Evolutionary conservation across 352 stramenopile species (phyloP).

Genomic region (Globisporangium alternatum): DNA sequence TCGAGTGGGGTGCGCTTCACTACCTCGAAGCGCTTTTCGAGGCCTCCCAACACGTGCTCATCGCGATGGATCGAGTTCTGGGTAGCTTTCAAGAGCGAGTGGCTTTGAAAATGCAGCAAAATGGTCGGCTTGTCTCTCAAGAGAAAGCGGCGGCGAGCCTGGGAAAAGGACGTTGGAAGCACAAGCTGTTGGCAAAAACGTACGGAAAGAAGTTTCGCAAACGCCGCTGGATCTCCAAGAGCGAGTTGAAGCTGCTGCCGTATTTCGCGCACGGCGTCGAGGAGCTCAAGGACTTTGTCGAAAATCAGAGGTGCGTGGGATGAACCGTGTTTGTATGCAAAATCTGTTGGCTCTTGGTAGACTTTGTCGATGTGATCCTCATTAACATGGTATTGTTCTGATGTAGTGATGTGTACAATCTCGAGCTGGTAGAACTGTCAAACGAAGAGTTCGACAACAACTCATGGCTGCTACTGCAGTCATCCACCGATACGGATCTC

Average conservation of each 20-base stretch:
- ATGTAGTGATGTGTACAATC: slow-evolving; percentile 16
- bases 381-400: neutral
- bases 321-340: neutral
- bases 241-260: slow-evolving; percentile 55
- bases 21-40: slow-evolving; percentile 51
- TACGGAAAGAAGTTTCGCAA: slow-evolving; percentile 58
- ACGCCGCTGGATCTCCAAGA: slow-evolving; percentile 53
- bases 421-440: neutral
- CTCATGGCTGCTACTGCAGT: slow-evolving; percentile 9
- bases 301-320: slow-evolving; percentile 41
- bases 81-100: slow-evolving; percentile 60
- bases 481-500: slow-evolving; percentile 6
- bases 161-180: slow-evolving; percentile 36
- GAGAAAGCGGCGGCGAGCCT: slow-evolving; percentile 6
- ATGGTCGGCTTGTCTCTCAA: slow-evolving; percentile 12
- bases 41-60: slow-evolving; percentile 25
- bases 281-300: slow-evolving; percentile 55
- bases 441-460: neutral
- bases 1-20: slow-evolving; percentile 30
- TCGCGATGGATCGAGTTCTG: slow-evolving; percentile 38
- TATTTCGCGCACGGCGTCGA: slow-evolving; percentile 65
- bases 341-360: neutral
- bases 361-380: neutral
- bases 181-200: slow-evolving; percentile 47
- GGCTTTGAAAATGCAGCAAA: slow-evolving; percentile 63